Evolutionary conservation across 169 alveolate genomes (phyloP).

Genomic region (Plasmodium billcollinsi): DNA sequence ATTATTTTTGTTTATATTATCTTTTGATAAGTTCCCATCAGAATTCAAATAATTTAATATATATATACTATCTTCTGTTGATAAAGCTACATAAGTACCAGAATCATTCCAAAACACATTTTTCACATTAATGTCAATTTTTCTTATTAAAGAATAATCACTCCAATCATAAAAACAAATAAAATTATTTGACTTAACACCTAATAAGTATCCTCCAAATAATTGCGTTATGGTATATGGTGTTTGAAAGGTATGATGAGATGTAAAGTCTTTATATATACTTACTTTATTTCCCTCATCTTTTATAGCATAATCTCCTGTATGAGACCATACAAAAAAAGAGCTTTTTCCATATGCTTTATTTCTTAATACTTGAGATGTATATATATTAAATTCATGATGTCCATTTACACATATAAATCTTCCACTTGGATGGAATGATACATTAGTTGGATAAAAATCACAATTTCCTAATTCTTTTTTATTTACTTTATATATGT

Average conservation of each 20-base stretch:
- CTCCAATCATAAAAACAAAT: slow-evolving; percentile 97
- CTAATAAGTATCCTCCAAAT: slow-evolving; percentile 93
- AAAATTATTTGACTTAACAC: slow-evolving; percentile 91
- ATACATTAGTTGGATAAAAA: slow-evolving; percentile 93
- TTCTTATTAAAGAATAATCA: slow-evolving; percentile 78
- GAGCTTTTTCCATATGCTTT: slow-evolving; percentile 95
- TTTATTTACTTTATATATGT: slow-evolving; percentile 77
- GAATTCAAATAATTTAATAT: slow-evolving; percentile 77
- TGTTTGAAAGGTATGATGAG: slow-evolving; percentile 89
- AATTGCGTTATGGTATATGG: slow-evolving; percentile 89
- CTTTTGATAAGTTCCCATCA: slow-evolving; percentile 2
- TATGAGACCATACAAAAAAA: slow-evolving; percentile 95
- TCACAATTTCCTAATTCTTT: slow-evolving; percentile 94
- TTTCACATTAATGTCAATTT: slow-evolving; percentile 69
- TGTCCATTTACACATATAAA: slow-evolving; percentile 97
- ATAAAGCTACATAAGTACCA: slow-evolving; percentile 81
- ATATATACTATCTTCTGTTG: slow-evolving; percentile 79
- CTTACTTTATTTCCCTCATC: slow-evolving; percentile 91
- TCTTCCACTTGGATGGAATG: slow-evolving; percentile 98
- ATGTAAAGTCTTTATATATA: slow-evolving; percentile 89
- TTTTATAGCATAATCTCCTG: slow-evolving; percentile 96
- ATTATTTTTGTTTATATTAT: neutral
- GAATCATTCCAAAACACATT: slow-evolving; percentile 84
- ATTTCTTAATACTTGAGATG: slow-evolving; percentile 92
- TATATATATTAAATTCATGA: slow-evolving; percentile 96